Percentiles rank a stretch among this genome's conserved stretches.
phyloP scores from a whole-genome alignment of 2,329 filamentous ascomycete genomes.

The Penicillium nordicum region DNA sequence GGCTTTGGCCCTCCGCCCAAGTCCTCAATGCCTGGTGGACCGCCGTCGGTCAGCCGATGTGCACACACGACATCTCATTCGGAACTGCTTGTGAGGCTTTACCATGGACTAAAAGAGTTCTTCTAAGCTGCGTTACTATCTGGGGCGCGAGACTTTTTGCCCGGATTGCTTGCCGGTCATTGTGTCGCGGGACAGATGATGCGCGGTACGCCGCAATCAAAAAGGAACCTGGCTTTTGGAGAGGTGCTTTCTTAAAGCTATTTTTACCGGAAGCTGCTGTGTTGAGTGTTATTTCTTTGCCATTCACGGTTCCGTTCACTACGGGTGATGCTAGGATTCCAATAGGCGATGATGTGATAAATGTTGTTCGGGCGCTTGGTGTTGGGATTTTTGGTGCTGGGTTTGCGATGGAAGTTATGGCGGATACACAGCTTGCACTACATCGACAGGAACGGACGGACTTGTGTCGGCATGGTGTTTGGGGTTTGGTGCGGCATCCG shows the following conservation, averaged over 20 bases:
- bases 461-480: conserved; percentile 56
- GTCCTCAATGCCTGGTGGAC: conserved; percentile 61
- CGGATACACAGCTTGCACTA: conserved; percentile 54
- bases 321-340: conserved; percentile 27
- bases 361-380: conserved; percentile 41
- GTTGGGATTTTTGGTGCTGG: conserved; percentile 58
- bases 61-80: conserved; percentile 46
- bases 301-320: conserved; percentile 56
- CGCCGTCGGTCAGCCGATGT: conserved; percentile 53
- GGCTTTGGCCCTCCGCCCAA: conserved; percentile 55
- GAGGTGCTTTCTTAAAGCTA: conserved; percentile 51
- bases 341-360: conserved; percentile 23
- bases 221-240: conserved; percentile 56
- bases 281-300: conserved; percentile 55
- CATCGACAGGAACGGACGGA: conserved; percentile 46
- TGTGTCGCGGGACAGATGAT: conserved; percentile 54
- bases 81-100: conserved; percentile 48
- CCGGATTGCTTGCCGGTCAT: conserved; percentile 50
- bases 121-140: conserved; percentile 55
- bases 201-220: conserved; percentile 54
- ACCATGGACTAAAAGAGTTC: conserved; percentile 54
- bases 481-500: conserved; percentile 60
- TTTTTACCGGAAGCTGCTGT: conserved; percentile 59
- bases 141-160: conserved; percentile 59
- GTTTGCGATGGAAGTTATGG: conserved; percentile 54